phyloP scores from a whole-genome alignment of 1,284 basidiomycete genomes.

The Trametes sp. region DNA sequence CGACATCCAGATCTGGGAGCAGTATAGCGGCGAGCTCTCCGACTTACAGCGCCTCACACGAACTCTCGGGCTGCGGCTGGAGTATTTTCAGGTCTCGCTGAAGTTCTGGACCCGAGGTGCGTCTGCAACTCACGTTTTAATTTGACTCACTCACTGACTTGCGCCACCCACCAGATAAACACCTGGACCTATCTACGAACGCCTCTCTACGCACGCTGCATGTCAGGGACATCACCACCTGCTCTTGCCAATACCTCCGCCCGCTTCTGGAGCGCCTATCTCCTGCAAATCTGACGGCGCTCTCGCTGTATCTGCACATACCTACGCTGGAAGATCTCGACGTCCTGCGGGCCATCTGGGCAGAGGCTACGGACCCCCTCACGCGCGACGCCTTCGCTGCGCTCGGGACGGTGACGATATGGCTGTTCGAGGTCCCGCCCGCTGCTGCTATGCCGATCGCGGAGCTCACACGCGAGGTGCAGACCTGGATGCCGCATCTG shows the following conservation, averaged over 20 bases:
- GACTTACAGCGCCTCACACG: slow-evolving; percentile 12
- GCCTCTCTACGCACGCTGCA: slow-evolving; percentile 17
- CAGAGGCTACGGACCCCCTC: slow-evolving; percentile 14
- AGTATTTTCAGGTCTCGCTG: slow-evolving; percentile 23
- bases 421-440: slow-evolving; percentile 21
- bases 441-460: slow-evolving; percentile 1
- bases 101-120: slow-evolving; percentile 18
- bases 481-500: slow-evolving; percentile 21
- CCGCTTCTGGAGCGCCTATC: slow-evolving; percentile 13
- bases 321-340: not conserved
- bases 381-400: slow-evolving; percentile 10
- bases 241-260: slow-evolving; percentile 1
- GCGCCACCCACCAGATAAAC: slow-evolving; percentile 4
- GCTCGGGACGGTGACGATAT: slow-evolving; percentile 22
- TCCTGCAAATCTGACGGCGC: slow-evolving; percentile 13
- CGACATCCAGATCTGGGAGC: slow-evolving; percentile 20
- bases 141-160: not conserved
- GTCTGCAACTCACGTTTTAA: not conserved
- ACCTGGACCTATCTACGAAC: slow-evolving; percentile 14
- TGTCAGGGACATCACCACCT: slow-evolving; percentile 21
- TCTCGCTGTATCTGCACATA: slow-evolving; percentile 22
- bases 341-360: not conserved
- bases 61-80: slow-evolving; percentile 14
- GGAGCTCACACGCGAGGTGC: slow-evolving; percentile 11
- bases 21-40: slow-evolving; percentile 7